These are phyloP conservation scores for Aureobasidium lini DNA, from an alignment of 2,329 filamentous ascomycete genomes.

Conservation along the genomic window DNA sequence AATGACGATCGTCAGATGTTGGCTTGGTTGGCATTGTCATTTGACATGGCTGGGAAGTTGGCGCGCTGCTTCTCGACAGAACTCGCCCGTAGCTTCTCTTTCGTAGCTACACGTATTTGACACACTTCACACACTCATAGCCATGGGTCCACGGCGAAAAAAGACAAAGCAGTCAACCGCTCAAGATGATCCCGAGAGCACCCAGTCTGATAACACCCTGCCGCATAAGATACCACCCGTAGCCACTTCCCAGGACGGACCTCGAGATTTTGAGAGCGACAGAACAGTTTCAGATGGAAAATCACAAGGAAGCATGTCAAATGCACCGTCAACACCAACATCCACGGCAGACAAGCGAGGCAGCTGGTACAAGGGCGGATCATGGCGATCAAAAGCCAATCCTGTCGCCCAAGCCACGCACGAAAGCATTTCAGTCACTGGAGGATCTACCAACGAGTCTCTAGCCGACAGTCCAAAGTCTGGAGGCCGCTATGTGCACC, in stretches of 20 bases:
- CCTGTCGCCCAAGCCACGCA: constrained; percentile 39
- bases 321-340: not conserved
- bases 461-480: constrained; percentile 24
- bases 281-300: not conserved
- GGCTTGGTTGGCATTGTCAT: not conserved
- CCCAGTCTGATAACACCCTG: not conserved
- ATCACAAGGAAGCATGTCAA: not conserved
- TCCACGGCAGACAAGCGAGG: constrained; percentile 19
- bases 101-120: not conserved
- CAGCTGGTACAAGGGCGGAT: constrained; percentile 39
- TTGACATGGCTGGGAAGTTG: not conserved
- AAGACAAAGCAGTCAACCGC: constrained; percentile 29
- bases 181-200: constrained; percentile 1
- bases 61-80: not conserved
- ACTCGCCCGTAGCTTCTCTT: not conserved
- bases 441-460: constrained; percentile 36
- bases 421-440: constrained; percentile 39
- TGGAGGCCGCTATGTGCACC: constrained; percentile 14
- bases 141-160: constrained; percentile 27
- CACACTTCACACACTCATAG: not conserved
- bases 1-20: constrained; percentile 6
- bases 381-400: constrained; percentile 39
- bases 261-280: not conserved
- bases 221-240: not conserved
- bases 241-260: not conserved